A percentile compares a stretch with the other conserved stretches of the same genome.
Conservation (phyloP, 176 grass and related monocot genomes). For the Musa acuminata region DNA sequence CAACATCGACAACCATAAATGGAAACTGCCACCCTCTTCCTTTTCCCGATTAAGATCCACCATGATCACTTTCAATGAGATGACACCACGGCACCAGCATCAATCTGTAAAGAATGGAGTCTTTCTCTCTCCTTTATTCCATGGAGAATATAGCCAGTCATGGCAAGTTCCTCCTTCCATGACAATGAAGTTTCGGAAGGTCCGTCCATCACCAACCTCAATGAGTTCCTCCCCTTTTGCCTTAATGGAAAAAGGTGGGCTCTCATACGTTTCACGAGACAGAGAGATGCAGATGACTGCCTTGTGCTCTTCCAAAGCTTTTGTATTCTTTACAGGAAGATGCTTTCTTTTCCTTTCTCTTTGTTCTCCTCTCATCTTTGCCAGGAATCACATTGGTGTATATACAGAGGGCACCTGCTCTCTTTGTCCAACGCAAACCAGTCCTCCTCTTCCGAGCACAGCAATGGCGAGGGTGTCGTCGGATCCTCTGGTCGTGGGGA, state of each 20-base stretch:
- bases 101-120: not conserved
- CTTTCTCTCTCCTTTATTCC: not conserved
- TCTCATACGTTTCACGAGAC: not conserved
- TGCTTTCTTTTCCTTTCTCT: too few species aligned
- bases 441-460: not conserved
- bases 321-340: too few species aligned
- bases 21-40: not conserved
- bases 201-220: not conserved
- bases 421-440: not conserved
- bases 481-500: slow-evolving; percentile 71
- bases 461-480: slow-evolving; percentile 47
- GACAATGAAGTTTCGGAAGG: not conserved
- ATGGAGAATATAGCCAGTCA: slow-evolving; percentile 1
- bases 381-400: too few species aligned
- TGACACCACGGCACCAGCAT: not conserved
- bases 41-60: not conserved
- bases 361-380: too few species aligned
- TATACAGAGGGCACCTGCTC: not conserved
- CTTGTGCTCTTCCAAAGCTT: too few species aligned
- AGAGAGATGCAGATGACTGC: too few species aligned
- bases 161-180: not conserved
- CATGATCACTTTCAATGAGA: not conserved
- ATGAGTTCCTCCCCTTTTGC: not conserved
- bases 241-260: not conserved
- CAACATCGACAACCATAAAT: not conserved